Evolutionary conservation across 1,139 yeast genomes (phyloP).

Genomic region (Meyerozyma athensensis): DNA sequence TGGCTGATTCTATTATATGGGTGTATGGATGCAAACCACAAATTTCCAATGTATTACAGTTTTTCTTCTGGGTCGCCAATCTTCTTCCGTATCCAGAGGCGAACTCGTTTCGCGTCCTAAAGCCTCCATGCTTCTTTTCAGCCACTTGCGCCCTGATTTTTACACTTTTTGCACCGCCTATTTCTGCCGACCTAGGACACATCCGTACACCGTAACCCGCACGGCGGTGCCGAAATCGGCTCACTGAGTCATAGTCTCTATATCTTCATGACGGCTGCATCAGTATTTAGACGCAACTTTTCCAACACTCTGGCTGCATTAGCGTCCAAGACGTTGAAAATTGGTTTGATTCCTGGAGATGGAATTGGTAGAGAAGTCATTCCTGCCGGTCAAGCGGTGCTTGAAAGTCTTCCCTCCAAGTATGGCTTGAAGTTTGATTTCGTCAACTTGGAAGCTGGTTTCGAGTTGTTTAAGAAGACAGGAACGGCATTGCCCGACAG

Average conservation of each 20-base stretch:
- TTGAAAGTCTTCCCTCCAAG: constrained; percentile 73
- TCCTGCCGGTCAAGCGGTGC: constrained; percentile 85
- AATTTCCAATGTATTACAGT: too few relatives aligned
- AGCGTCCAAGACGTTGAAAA: constrained; percentile 35
- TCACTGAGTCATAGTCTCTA: not conserved
- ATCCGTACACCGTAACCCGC: too few relatives aligned
- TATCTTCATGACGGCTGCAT: constrained; percentile 16
- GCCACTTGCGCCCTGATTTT: too few relatives aligned
- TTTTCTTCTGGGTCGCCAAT: too few relatives aligned
- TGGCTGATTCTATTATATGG: too few relatives aligned
- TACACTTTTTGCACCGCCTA: too few relatives aligned
- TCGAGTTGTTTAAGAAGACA: constrained; percentile 84
- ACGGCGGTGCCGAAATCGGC: not conserved
- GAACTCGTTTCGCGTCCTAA: too few relatives aligned
- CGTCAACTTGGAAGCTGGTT: constrained; percentile 88
- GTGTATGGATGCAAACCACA: too few relatives aligned
- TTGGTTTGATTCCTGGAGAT: constrained; percentile 88
- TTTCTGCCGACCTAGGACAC: too few relatives aligned
- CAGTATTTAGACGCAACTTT: constrained; percentile 30
- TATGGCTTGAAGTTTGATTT: constrained; percentile 80
- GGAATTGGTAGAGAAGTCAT: constrained; percentile 98
- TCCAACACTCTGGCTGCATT: constrained; percentile 24
- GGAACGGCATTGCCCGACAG: constrained; percentile 94
- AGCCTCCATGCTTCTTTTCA: too few relatives aligned
- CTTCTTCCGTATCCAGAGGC: too few relatives aligned